These are phyloP conservation scores for Nakazawaea ishiwadae DNA, from an alignment of 805 yeast genomes.

Conservation along the genomic window DNA sequence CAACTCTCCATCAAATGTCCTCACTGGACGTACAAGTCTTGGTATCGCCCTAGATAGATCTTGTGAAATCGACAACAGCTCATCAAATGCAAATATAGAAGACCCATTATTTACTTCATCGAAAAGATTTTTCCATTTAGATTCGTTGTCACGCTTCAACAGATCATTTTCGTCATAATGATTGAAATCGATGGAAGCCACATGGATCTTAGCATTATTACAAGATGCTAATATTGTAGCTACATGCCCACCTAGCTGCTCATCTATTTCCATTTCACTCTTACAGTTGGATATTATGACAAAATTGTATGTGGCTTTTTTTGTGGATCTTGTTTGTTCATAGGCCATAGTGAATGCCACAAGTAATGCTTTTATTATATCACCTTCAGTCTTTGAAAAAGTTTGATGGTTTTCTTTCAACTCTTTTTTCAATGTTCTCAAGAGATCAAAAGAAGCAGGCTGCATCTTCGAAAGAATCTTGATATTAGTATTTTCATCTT, in stretches of 20 bases:
- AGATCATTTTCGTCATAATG: not conserved
- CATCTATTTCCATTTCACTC: slow-evolving; percentile 14
- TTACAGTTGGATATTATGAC: slow-evolving; percentile 10
- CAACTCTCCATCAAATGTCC: slow-evolving; percentile 41
- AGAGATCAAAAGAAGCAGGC: slow-evolving; percentile 17
- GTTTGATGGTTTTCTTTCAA: slow-evolving; percentile 17
- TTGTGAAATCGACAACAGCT: slow-evolving; percentile 12
- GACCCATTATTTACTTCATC: slow-evolving; percentile 16
- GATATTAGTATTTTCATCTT: slow-evolving; percentile 20
- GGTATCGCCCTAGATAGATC: slow-evolving; percentile 19
- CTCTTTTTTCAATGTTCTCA: slow-evolving; percentile 13
- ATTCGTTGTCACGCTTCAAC: slow-evolving; percentile 4
- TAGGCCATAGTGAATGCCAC: slow-evolving; percentile 20
- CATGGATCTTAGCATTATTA: slow-evolving; percentile 8
- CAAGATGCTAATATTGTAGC: slow-evolving; percentile 1
- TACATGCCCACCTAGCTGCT: slow-evolving; percentile 3
- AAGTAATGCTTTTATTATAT: slow-evolving; percentile 22
- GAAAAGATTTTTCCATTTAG: slow-evolving; percentile 4
- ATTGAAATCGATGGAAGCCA: slow-evolving; percentile 4
- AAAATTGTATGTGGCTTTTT: slow-evolving; percentile 10
- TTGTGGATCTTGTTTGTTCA: slow-evolving; percentile 6
- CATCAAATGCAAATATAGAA: slow-evolving; percentile 9
- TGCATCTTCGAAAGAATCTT: slow-evolving; percentile 13
- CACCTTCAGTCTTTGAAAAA: slow-evolving; percentile 20
- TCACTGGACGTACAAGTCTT: slow-evolving; percentile 42